These are phyloP conservation scores for Penicillium macrosclerotiorum DNA, from an alignment of 495 filamentous ascomycete species.

Conservation along the genomic window DNA sequence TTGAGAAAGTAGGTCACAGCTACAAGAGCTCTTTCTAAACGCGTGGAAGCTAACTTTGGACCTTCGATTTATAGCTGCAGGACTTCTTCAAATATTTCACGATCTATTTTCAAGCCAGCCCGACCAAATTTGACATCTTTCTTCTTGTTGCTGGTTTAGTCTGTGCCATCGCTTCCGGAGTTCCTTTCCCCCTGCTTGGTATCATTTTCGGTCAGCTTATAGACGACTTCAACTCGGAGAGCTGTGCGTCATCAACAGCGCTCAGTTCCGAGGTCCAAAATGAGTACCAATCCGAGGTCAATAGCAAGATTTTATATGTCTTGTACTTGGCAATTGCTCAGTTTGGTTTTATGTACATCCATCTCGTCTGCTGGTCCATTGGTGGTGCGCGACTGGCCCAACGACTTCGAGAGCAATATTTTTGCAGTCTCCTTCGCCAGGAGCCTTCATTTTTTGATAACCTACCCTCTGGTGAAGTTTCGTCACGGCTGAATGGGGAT, in stretches of 20 bases:
- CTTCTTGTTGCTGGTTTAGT: constrained; percentile 51
- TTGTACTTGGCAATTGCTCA: constrained; percentile 61
- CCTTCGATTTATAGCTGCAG: too few species aligned
- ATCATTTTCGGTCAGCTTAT: constrained; percentile 65
- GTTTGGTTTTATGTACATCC: constrained; percentile 54
- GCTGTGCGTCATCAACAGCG: too few species aligned
- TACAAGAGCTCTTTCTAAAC: too few species aligned
- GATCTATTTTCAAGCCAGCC: too few species aligned
- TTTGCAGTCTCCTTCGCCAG: constrained; percentile 54
- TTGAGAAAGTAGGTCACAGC: too few species aligned
- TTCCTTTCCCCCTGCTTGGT: constrained; percentile 63
- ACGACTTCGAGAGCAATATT: constrained; percentile 56
- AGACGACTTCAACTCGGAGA: constrained; percentile 58
- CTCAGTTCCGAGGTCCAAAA: constrained; percentile 16
- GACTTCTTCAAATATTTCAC: too few species aligned
- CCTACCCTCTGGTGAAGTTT: constrained; percentile 53
- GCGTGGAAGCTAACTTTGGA: too few species aligned
- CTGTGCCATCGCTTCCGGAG: constrained; percentile 56
- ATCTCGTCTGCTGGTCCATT: constrained; percentile 52
- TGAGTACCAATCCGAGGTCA: constrained; percentile 43
- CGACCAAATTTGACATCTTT: too few species aligned
- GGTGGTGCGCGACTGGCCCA: constrained; percentile 58
- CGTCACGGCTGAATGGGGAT: constrained; percentile 55
- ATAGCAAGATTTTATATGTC: constrained; percentile 56
- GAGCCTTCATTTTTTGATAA: constrained; percentile 60